phyloP scores from a whole-genome alignment of 129 eudicot genomes.

The Helianthus annuus region DNA sequence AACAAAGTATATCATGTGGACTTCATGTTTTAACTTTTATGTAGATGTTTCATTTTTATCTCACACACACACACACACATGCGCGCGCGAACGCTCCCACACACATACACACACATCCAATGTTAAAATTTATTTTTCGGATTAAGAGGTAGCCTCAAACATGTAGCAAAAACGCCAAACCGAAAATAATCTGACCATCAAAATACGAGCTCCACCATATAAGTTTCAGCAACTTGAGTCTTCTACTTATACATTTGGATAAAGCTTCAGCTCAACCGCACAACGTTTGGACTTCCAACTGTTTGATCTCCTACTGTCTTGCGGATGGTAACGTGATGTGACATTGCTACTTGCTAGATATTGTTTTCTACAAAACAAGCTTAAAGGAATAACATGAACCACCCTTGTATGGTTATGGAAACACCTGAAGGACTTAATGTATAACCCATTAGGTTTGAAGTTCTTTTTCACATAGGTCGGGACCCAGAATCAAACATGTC shows the following conservation, averaged over 20 bases:
- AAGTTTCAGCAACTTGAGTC: not conserved
- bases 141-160: not conserved
- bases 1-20: not conserved
- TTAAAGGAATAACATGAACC: not conserved
- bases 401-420: not conserved
- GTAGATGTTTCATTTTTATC: no score
- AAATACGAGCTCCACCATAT: not conserved
- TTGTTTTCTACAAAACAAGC: not conserved
- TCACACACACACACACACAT: no score
- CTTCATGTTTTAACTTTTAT: not conserved
- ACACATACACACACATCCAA: not conserved
- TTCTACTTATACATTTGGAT: not conserved
- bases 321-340: not conserved
- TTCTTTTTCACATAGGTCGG: not conserved
- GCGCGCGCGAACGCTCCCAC: no score
- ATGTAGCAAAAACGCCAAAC: not conserved
- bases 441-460: not conserved
- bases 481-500: constrained; percentile 6
- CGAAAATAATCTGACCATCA: not conserved
- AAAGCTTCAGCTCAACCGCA: not conserved
- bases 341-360: not conserved
- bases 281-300: not conserved
- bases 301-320: not conserved
- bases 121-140: not conserved
- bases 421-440: constrained; percentile 1